Evolutionary conservation across 176 grass and related monocot genomes (phyloP).

Genomic region (Zoysia pacifica): DNA sequence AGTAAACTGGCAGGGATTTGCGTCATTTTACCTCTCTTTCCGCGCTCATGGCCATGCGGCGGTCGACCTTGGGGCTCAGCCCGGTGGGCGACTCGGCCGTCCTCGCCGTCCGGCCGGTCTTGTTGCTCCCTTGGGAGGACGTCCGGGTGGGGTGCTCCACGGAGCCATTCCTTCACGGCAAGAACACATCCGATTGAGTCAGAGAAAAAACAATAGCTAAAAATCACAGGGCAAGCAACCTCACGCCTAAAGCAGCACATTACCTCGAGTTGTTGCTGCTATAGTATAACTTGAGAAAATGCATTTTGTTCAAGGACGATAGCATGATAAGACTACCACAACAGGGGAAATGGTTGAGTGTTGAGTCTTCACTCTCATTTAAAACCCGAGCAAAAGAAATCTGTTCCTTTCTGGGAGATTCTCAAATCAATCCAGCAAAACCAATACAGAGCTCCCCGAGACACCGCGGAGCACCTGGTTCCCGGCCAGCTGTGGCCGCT

Average conservation of each 20-base stretch:
- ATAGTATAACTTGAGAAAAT: slow-evolving; percentile 62
- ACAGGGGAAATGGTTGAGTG: not conserved
- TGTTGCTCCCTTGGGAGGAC: slow-evolving; percentile 48
- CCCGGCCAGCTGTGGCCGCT: not conserved
- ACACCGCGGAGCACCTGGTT: not conserved
- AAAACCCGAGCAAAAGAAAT: not conserved
- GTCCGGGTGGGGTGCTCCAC: slow-evolving; percentile 49
- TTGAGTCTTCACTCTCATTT: slow-evolving; percentile 16
- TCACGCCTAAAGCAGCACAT: not conserved
- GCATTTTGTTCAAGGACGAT: slow-evolving; percentile 48
- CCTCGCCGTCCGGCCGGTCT: slow-evolving; percentile 52
- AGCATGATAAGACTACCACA: slow-evolving; percentile 15
- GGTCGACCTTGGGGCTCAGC: slow-evolving; percentile 63
- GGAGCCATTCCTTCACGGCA: slow-evolving; percentile 66
- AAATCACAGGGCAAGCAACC: slow-evolving; percentile 1
- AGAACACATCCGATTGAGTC: slow-evolving; percentile 40
- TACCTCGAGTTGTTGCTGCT: slow-evolving; percentile 48
- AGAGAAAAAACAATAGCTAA: not conserved
- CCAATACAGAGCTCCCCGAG: not conserved
- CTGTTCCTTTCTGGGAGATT: not conserved
- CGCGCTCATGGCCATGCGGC: slow-evolving; percentile 43
- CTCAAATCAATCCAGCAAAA: slow-evolving; percentile 13
- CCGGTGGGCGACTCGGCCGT: slow-evolving; percentile 52
- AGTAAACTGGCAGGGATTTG: slow-evolving; percentile 2
- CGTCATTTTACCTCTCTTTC: slow-evolving; percentile 56